A percentile compares a stretch with the other conserved stretches of the same genome.
Conservation (phyloP, 2,329 filamentous ascomycete genomes). For the Rugonectria rugulosa region DNA sequence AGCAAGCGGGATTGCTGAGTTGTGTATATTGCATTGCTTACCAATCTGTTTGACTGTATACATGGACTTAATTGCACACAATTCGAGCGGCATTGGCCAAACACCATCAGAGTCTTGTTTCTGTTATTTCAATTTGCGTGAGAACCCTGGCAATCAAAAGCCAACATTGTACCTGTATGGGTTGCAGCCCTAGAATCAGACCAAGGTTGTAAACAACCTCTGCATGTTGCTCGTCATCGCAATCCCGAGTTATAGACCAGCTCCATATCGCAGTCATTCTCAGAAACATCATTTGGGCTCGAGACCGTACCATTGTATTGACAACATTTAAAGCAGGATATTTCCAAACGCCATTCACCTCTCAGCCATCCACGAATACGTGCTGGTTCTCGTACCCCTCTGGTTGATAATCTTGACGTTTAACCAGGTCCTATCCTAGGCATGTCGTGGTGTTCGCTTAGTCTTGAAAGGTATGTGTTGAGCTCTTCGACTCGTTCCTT, state of each 20-base stretch:
- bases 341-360: slow-evolving; percentile 39
- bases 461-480: slow-evolving; percentile 88
- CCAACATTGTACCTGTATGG: too few relatives aligned
- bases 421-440: slow-evolving; percentile 70
- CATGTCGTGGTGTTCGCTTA: slow-evolving; percentile 99
- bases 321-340: slow-evolving; percentile 29
- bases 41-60: slow-evolving; percentile 29
- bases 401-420: not conserved
- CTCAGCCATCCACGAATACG: slow-evolving; percentile 13
- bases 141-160: too few relatives aligned
- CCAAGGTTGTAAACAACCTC: too few relatives aligned
- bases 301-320: not conserved
- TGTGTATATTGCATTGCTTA: slow-evolving; percentile 24
- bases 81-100: slow-evolving; percentile 15
- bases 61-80: slow-evolving; percentile 31
- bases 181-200: too few relatives aligned
- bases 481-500: slow-evolving; percentile 96
- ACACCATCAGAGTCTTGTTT: not conserved
- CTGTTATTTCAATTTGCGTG: too few relatives aligned
- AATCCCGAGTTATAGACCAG: too few relatives aligned
- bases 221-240: too few relatives aligned
- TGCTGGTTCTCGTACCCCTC: not conserved
- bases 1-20: slow-evolving; percentile 24
- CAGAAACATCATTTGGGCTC: not conserved
- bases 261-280: not conserved